A percentile compares a stretch with the other conserved stretches of the same genome.
Evolutionary conservation across 208 protist species (phyloP).

Genomic region (Leishmania turanica): DNA sequence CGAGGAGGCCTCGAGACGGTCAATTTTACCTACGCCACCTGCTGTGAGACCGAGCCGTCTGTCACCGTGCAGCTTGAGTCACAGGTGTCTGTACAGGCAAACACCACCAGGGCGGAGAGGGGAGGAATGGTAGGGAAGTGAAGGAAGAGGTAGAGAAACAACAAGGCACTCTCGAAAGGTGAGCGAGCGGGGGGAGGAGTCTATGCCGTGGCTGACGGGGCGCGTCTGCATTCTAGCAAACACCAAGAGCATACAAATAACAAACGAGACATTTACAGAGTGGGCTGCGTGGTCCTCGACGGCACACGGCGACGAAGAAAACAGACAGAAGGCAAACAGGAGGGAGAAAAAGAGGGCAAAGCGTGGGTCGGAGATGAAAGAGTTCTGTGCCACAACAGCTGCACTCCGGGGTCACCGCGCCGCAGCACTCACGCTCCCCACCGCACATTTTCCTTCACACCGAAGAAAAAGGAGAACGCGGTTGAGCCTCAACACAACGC

Average conservation of each 20-base stretch:
- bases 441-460: background rate
- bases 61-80: background rate
- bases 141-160: background rate
- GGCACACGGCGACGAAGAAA: background rate
- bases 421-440: background rate
- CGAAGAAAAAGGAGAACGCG: slow-evolving; percentile 3
- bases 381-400: background rate
- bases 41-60: background rate
- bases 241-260: background rate
- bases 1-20: background rate
- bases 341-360: slow-evolving; percentile 9
- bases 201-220: background rate
- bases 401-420: background rate
- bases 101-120: background rate
- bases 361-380: background rate
- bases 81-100: background rate
- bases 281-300: background rate
- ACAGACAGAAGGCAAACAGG: background rate
- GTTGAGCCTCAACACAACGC: background rate
- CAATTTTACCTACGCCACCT: background rate
- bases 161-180: background rate
- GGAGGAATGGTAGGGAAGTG: background rate
- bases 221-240: background rate
- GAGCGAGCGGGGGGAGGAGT: background rate
- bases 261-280: background rate